These are phyloP conservation scores for Trametes cubensis DNA, from an alignment of 768 basidiomycete species.

Conservation along the genomic window DNA sequence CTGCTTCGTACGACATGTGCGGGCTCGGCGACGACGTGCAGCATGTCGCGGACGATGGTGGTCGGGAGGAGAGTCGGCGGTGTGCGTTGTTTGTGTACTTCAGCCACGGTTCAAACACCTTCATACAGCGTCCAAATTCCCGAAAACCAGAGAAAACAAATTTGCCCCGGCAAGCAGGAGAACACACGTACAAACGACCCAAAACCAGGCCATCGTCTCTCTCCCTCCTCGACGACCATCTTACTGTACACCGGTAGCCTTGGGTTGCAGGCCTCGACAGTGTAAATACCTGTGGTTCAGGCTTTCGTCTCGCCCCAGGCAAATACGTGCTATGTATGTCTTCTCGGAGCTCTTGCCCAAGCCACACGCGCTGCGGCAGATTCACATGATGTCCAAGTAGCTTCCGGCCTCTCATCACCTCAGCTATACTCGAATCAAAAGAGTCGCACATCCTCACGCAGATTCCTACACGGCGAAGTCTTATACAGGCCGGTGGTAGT, in stretches of 20 bases:
- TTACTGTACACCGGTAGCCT: background rate
- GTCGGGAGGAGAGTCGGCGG: constrained; percentile 4
- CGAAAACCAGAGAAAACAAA: constrained; percentile 79
- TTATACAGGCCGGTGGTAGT: too few relatives aligned
- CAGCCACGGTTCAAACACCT: constrained; percentile 54
- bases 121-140: constrained; percentile 72
- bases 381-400: too few relatives aligned
- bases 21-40: constrained; percentile 12
- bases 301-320: too few relatives aligned
- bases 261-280: too few relatives aligned
- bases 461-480: too few relatives aligned
- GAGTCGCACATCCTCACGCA: too few relatives aligned
- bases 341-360: too few relatives aligned
- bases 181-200: constrained; percentile 39
- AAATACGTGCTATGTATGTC: too few relatives aligned
- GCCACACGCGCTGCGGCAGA: too few relatives aligned
- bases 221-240: constrained; percentile 4
- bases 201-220: constrained; percentile 23
- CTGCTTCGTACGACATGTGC: constrained; percentile 3
- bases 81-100: constrained; percentile 42
- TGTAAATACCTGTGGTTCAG: too few relatives aligned
- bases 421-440: too few relatives aligned
- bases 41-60: constrained; percentile 15
- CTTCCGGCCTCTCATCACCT: too few relatives aligned
- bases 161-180: constrained; percentile 38